Base-by-base conservation (phyloP, 164 flowering plant genomes). In the Sextonia rubra region DNA sequence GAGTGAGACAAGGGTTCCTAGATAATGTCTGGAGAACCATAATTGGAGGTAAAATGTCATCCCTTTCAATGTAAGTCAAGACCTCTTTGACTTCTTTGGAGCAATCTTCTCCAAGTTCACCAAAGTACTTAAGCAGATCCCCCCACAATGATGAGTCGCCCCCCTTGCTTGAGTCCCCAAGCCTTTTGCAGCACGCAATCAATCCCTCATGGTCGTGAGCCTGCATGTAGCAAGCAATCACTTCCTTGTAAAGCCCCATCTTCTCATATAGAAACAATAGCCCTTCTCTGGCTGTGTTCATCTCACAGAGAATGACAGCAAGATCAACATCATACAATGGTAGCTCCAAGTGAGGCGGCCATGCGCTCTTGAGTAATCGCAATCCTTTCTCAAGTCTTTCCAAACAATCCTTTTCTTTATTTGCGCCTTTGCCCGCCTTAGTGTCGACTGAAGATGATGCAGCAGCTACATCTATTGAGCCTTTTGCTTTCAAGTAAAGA, bases 41-140 rank as follows among this genome's bases (percentile, higher is more conserved):
- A 68, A 96, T 89, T 27, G 99, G 99, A 72, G 97, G 97, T 83
- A 96, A 80, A 69, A 96, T 91, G 73, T 96, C 97, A 88, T 96
- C 95, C 83, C 95, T 88, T 73, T 96, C 99, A 64, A 96, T 88
- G 74, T 90, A 93, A 69, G 91, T 86, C 80, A 93, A 77, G 44
- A 93, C 91, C 82, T 96, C 97, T 83, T 88, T 91, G 49, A 96
- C 99, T 88, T 93, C 99, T 77, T 86, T 89, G 69, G 98, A 86
- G 82, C 99, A 96, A 78, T 96, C 99, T 88, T 96, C 99, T 68
- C 98, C 98, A 78, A 96, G 97, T 80, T 96, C 99, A 71, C 99
- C 98, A 84, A 96, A 91, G 81, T 96, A 96, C 76, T 89, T 96
- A 37, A 96, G 79, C 23, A 93, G 74, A 82, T 93, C 99, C 48